phyloP scores from a whole-genome alignment of 345 rosid genomes.

The Hypericum perforatum region DNA sequence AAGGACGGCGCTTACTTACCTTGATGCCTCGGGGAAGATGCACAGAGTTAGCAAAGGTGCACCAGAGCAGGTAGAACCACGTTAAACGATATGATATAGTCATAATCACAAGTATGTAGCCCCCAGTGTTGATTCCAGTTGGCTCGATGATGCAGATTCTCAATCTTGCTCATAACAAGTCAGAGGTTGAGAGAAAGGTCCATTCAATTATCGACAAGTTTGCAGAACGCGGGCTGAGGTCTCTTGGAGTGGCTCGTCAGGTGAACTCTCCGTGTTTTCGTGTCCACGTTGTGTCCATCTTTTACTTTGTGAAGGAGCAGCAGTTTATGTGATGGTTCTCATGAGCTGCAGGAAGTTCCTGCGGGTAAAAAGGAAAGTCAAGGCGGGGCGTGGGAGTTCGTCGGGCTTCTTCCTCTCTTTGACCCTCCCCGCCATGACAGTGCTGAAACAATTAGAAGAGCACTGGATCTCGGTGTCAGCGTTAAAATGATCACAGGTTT shows the following conservation, averaged over 20 bases:
- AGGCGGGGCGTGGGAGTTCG: constrained; percentile 65
- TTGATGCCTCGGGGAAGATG: constrained; percentile 18
- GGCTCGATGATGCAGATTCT: constrained; percentile 26
- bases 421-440: constrained; percentile 56
- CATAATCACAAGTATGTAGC: too few species aligned
- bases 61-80: constrained; percentile 20
- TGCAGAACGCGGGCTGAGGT: constrained; percentile 55
- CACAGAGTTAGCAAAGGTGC: constrained; percentile 26
- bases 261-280: constrained; percentile 16
- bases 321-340: not conserved
- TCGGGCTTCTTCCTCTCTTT: constrained; percentile 63
- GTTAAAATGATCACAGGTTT: constrained; percentile 64
- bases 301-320: too few species aligned
- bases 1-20: constrained; percentile 34
- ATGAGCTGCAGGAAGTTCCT: constrained; percentile 34
- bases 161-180: constrained; percentile 41
- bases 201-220: constrained; percentile 44
- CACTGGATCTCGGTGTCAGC: constrained; percentile 51
- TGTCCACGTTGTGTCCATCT: not conserved
- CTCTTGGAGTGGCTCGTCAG: constrained; percentile 51
- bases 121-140: constrained; percentile 5
- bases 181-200: constrained; percentile 33
- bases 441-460: constrained; percentile 51
- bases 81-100: not conserved
- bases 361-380: constrained; percentile 40